Evolutionary conservation across 2,329 filamentous ascomycete species (phyloP).

Genomic region (Thielaviopsis punctulata): DNA sequence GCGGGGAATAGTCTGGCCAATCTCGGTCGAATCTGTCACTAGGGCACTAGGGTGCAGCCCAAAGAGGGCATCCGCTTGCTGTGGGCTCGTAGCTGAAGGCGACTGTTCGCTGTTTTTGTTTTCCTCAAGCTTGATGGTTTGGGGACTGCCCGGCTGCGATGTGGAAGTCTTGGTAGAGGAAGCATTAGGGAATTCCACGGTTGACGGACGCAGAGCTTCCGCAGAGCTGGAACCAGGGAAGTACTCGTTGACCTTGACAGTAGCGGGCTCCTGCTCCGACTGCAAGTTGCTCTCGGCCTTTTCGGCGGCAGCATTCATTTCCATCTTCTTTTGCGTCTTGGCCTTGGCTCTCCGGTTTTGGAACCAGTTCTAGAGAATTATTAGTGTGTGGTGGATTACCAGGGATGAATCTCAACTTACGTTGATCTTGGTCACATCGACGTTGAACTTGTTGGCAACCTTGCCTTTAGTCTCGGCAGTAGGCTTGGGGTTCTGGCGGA

Average conservation of each 20-base stretch:
- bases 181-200: not conserved
- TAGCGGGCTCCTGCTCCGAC: not conserved
- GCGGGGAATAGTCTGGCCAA: not conserved
- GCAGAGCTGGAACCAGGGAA: not conserved
- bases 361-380: constrained; percentile 42
- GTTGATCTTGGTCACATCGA: constrained; percentile 48
- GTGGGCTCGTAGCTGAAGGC: not conserved
- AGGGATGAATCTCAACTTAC: constrained; percentile 21
- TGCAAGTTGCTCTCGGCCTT: constrained; percentile 5
- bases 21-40: not conserved
- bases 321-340: constrained; percentile 43
- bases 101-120: not conserved
- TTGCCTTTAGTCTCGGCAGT: constrained; percentile 43
- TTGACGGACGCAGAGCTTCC: not conserved
- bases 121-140: not conserved
- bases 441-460: constrained; percentile 41
- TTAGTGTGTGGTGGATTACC: not conserved
- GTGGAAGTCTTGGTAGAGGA: not conserved
- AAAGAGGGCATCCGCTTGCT: not conserved
- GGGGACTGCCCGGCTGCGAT: not conserved
- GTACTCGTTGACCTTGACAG: not conserved
- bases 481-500: constrained; percentile 47
- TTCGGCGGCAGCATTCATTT: constrained; percentile 27
- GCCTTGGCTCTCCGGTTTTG: constrained; percentile 48
- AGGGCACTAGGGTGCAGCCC: not conserved